Evolutionary conservation across 345 rosid genomes (phyloP), one percentile per base, ranked within the genome.

Genomic region (Aquilaria yunnanensis): DNA sequence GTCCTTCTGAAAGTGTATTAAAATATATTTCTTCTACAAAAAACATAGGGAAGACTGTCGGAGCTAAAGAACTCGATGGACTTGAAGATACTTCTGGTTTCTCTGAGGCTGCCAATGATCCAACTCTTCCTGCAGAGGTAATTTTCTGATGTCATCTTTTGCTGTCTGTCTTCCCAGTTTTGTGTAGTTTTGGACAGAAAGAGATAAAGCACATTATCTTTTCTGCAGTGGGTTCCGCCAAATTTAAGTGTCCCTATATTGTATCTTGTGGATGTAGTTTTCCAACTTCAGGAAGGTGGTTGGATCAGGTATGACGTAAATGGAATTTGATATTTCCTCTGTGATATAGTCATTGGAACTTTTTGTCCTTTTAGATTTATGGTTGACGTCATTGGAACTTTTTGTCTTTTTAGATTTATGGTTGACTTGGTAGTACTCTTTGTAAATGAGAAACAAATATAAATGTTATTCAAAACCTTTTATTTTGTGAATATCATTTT

Each of bases 241-340:
- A 89, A 87, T 80, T 69, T 95, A 75, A 81, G 88, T 14, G 58
- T 80, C 29, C 99, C 96, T 32, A 58, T 95, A 47, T 81, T 95
- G 61, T 97, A 95, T 74, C 73, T 95, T 74, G 86, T 95, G 30
- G 97, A 87, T 75, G 96, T 85, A 69, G 80, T 95, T 68, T 87
- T 95, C 80, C 97, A 89, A 83, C 88, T 91, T 62, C 96, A 87
- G 65, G 99, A 91, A 77, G 96, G 96, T 70, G 97, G 99, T 61
- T 95, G 99, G 99, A 91, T 95, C 77, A 91, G 99, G 99, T 95
- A 74, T 32, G 64, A 37, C 5, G 23, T 57, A 30, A 37, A 34
- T 14, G 55, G 33, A 32, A 43, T 29, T 3, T 57, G 51, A 43
- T 9, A 12, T 50, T 51, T 3, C 14, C 1, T 57, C n/a, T 37